Base-by-base conservation (phyloP, 306 rosid genomes). In the Castanospermum australe region DNA sequence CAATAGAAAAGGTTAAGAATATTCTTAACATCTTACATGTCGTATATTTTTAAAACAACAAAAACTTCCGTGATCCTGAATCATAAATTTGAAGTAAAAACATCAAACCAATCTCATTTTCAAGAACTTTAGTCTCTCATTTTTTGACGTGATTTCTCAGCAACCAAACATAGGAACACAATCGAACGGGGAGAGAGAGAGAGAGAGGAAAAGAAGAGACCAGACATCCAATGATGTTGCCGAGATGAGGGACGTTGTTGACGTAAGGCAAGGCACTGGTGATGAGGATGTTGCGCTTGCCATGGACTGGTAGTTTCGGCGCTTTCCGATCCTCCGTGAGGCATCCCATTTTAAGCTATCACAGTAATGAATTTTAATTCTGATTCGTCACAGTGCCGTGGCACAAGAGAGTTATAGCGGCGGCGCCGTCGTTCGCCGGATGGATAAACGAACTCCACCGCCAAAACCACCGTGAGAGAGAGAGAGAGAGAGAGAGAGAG, bases 211-310 rank as follows among this genome's bases (percentile, higher is more conserved):
- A 44, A 6, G 39, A 33, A 36, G 73, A 47, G 39, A 39, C 17
- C 59, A 21, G 12, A 92, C 99, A 82, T 64, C 98, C 99, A 41
- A 92, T 95, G 82, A 95, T 92, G 78, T 95, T 95, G 67, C 99
- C 97, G 25, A 95, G 99, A 71, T 95, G 98, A 79, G 97, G 99
- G 1, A 92, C 98, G 87, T 95, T 95, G 73, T 95, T 95, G 88
- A 95, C 98, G 75, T 95, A 92, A 9, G 99, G 99, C 73, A 95
- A 78, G 36, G 99, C 99, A 45, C 99, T 93, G 67, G 99, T 95
- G 82, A 95, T 91, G 87, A 95, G 98, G 72, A 95, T 71, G 82
- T 95, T 95, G 75, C 98, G 91, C 83, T 89, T 84, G 5, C 97
- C 98, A 11, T 87, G 84, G 11, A 92, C 80, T 1, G 99, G 99